A percentile compares a stretch with the other conserved stretches of the same genome.
Evolutionary conservation across 2,329 filamentous ascomycete genomes (phyloP).

Genomic region (Eutypa lata): DNA sequence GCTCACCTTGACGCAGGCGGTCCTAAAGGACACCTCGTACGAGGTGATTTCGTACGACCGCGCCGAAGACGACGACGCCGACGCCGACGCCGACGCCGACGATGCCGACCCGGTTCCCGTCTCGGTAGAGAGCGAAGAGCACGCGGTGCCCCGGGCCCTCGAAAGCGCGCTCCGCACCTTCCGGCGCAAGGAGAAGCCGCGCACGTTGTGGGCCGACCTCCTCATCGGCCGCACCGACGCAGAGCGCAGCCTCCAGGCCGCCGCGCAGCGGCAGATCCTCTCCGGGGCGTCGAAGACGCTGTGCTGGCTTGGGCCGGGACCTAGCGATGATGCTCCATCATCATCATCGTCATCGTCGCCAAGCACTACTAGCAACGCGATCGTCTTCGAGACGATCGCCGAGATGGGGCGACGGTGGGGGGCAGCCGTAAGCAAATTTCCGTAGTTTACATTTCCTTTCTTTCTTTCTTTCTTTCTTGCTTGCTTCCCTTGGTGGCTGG

Average conservation of each 20-base stretch:
- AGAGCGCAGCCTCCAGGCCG: conserved; percentile 14
- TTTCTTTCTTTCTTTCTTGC: no score
- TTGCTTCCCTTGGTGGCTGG: no score
- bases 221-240: conserved; percentile 14
- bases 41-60: conserved; percentile 23
- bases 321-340: no score
- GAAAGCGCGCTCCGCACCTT: conserved; percentile 18
- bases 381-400: no score
- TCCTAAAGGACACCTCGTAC: conserved; percentile 15
- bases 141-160: conserved; percentile 11
- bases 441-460: no score
- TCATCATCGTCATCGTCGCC: no score
- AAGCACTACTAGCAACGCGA: no score
- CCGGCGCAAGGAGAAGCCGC: conserved; percentile 15
- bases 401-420: no score
- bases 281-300: conserved; percentile 18
- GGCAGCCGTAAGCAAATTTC: no score
- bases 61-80: neutral
- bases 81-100: conserved; percentile 14
- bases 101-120: conserved; percentile 2
- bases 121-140: conserved; percentile 11
- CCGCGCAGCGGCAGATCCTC: conserved; percentile 10
- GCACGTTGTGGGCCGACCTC: conserved; percentile 19
- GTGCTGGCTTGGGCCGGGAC: conserved; percentile 20
- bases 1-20: conserved; percentile 13